phyloP scores from a whole-genome alignment of 495 filamentous ascomycete genomes.

The Podospora fimiseda region DNA sequence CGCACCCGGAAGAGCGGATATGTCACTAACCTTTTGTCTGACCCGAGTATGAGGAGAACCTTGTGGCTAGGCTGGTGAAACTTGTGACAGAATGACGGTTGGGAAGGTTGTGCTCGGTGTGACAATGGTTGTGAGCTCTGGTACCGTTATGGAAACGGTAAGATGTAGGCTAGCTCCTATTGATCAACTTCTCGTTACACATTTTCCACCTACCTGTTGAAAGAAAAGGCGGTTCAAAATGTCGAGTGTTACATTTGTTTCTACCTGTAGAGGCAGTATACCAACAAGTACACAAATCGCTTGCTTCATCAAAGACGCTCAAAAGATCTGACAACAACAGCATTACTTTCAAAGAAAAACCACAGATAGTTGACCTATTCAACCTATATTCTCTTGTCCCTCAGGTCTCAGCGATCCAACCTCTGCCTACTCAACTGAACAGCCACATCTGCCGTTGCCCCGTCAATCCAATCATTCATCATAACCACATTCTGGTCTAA shows the following conservation, averaged over 20 bases:
- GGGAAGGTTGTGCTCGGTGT: background rate
- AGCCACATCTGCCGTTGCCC: slow-evolving; percentile 44
- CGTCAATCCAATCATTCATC: slow-evolving; percentile 54
- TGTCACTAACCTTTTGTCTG: background rate
- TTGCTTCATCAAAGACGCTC: background rate
- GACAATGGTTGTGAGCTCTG: background rate
- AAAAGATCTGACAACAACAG: too few species aligned
- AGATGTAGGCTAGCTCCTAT: background rate
- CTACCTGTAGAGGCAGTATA: too few species aligned
- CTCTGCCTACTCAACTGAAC: slow-evolving; percentile 39
- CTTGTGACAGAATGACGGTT: too few species aligned
- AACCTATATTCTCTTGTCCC: background rate
- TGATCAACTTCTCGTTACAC: too few species aligned
- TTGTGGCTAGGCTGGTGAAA: too few species aligned
- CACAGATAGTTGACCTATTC: background rate
- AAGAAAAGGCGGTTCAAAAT: too few species aligned
- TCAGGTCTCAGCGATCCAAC: slow-evolving; percentile 24
- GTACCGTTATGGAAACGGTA: background rate
- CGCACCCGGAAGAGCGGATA: background rate
- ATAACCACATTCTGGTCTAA: slow-evolving; percentile 38
- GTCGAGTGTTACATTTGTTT: too few species aligned
- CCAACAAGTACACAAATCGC: background rate
- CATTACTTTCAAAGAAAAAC: too few species aligned
- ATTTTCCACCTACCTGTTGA: too few species aligned
- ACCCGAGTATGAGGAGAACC: too few species aligned